Percentiles rank a stretch among this genome's conserved stretches.
These are phyloP conservation scores for Diaporthe australafricana DNA, from an alignment of 2,329 filamentous ascomycete species.

Conservation along the genomic window DNA sequence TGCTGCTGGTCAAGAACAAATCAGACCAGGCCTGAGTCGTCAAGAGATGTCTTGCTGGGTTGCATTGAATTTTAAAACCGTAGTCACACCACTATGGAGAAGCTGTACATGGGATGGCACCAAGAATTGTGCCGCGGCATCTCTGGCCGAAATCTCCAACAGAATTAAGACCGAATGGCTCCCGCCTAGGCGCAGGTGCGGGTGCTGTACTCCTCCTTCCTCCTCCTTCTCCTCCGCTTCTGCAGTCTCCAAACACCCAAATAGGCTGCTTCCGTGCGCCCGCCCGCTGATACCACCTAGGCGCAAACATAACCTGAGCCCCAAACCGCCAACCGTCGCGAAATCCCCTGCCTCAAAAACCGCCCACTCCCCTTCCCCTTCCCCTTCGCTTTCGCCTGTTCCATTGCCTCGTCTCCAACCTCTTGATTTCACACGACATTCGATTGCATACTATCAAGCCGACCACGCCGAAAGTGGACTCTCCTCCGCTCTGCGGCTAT, in stretches of 20 bases:
- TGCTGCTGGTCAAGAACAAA: neutral
- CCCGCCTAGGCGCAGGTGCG: too few species aligned
- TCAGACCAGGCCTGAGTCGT: too few species aligned
- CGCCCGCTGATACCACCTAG: neutral
- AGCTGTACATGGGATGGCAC: neutral
- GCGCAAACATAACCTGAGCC: neutral
- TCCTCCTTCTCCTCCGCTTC: neutral
- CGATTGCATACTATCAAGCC: neutral
- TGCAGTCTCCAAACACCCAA: neutral
- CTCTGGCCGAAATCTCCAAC: slow-evolving; percentile 26
- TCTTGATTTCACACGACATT: neutral
- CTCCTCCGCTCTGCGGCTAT: slow-evolving; percentile 30
- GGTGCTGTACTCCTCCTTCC: neutral
- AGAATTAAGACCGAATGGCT: neutral
- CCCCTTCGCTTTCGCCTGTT: neutral
- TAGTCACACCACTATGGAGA: neutral
- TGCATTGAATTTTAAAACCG: neutral
- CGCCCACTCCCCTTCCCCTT: neutral
- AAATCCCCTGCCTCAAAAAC: neutral
- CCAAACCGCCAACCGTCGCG: slow-evolving; percentile 12
- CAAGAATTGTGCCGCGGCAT: slow-evolving; percentile 21
- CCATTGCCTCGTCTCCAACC: neutral
- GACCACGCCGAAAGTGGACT: slow-evolving; percentile 21
- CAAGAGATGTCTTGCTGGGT: neutral
- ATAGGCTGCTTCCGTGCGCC: slow-evolving; percentile 17